Conservation (phyloP, 1,284 basidiomycete genomes). For the Tetrapyrgos nigripes region DNA sequence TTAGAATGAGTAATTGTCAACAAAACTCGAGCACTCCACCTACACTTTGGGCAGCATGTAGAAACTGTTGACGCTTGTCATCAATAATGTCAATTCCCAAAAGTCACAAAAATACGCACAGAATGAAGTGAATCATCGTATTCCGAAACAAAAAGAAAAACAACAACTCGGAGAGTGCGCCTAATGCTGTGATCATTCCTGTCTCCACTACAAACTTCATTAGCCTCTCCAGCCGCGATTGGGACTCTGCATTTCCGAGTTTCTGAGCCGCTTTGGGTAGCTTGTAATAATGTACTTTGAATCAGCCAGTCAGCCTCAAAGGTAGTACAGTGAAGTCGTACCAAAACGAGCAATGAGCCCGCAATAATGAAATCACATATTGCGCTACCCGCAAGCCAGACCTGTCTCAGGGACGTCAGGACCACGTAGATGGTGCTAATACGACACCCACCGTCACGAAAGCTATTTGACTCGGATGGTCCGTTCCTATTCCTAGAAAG, state of each 20-base stretch:
- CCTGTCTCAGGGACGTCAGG: conserved; percentile 1
- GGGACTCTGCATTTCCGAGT: not conserved
- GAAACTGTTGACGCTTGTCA: conserved; percentile 5
- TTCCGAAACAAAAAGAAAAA: conserved; percentile 15
- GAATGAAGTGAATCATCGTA: conserved; percentile 15
- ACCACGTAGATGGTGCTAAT: too few species aligned
- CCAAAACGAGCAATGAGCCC: conserved; percentile 6
- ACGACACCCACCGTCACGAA: not conserved
- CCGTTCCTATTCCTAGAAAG: not conserved
- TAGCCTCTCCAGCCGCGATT: conserved; percentile 6
- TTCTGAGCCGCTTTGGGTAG: not conserved
- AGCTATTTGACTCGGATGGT: not conserved
- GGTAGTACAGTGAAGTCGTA: not conserved
- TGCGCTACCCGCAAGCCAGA: conserved; percentile 20
- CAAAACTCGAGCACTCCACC: not conserved
- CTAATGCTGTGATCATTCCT: conserved; percentile 18
- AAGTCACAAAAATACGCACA: conserved; percentile 4
- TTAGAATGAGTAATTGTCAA: not conserved
- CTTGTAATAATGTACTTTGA: not conserved
- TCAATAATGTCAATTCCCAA: not conserved
- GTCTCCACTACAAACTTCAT: conserved; percentile 17
- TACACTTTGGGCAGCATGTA: conserved; percentile 20
- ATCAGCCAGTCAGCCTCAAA: not conserved
- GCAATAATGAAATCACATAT: conserved; percentile 18
- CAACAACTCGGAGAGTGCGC: conserved; percentile 14